A percentile compares a stretch with the other conserved stretches of the same genome.
phyloP scores from a whole-genome alignment of 148 eudicot species.

The Fallopia convolvulus region DNA sequence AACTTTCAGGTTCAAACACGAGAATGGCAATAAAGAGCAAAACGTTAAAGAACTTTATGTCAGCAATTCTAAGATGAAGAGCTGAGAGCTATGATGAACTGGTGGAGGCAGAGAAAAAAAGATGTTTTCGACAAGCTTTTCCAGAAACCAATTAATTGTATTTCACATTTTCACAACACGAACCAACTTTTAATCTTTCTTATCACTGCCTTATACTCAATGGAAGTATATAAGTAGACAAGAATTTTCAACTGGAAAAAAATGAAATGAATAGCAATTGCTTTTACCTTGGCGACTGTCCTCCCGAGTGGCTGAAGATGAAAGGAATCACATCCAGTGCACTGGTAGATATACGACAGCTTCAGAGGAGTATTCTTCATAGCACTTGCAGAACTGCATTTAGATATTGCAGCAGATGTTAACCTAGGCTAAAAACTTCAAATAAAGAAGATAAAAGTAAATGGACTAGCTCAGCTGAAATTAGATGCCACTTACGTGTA shows the following conservation, averaged over 20 bases:
- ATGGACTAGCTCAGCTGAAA: background rate
- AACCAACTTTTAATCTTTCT: background rate
- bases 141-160: background rate
- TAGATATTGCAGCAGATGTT: slow-evolving; percentile 13
- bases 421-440: background rate
- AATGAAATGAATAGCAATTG: background rate
- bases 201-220: background rate
- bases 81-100: background rate
- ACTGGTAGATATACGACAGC: slow-evolving; percentile 87
- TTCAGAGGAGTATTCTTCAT: slow-evolving; percentile 97
- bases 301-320: slow-evolving; percentile 94
- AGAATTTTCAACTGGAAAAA: background rate
- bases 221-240: background rate
- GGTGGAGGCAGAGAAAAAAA: background rate
- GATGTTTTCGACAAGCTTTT: background rate
- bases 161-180: no score
- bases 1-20: background rate
- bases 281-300: slow-evolving; percentile 73
- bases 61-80: background rate
- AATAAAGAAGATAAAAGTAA: slow-evolving; percentile 3
- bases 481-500: slow-evolving; percentile 54
- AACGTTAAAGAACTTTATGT: background rate
- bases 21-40: background rate
- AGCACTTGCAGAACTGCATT: slow-evolving; percentile 83
- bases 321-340: slow-evolving; percentile 93